Conservation (phyloP, 78 protist species). For the Salpingoeca rosetta region DNA sequence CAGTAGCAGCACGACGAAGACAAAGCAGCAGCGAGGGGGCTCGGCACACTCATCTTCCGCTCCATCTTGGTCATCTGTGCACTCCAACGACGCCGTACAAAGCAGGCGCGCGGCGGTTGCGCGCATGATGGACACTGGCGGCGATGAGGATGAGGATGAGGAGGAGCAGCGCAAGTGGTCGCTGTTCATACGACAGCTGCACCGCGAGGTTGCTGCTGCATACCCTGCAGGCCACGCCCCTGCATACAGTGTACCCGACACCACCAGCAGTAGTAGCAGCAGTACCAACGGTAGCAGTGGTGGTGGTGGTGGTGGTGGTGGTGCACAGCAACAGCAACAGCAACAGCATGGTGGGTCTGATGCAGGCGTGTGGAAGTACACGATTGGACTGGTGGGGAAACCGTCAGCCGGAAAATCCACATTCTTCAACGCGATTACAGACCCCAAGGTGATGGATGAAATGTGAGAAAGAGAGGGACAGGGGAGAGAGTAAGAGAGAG, state of each 20-base stretch:
- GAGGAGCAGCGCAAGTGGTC: too few relatives aligned
- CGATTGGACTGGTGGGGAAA: conserved; percentile 59
- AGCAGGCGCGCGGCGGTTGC: too few relatives aligned
- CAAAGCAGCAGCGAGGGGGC: background rate
- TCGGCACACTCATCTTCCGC: background rate
- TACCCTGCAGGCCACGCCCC: background rate
- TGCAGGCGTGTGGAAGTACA: background rate
- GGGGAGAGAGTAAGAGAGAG: too few relatives aligned
- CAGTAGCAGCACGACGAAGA: background rate
- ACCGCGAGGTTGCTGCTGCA: background rate
- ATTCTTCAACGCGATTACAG: conserved; percentile 74
- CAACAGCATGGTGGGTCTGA: background rate
- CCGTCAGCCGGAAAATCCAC: conserved; percentile 74
- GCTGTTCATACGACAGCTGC: too few relatives aligned
- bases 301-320: background rate
- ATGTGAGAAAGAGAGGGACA: too few relatives aligned
- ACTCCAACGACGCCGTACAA: too few relatives aligned
- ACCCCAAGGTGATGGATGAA: conserved; percentile 21
- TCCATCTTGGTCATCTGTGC: too few relatives aligned
- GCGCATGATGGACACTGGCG: too few relatives aligned
- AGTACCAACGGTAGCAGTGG: too few relatives aligned
- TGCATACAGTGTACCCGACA: background rate
- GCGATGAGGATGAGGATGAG: too few relatives aligned
- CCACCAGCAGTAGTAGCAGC: too few relatives aligned
- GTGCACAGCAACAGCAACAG: background rate